Conservation (phyloP, 345 rosid genomes). For the Erysimum cheiranthoides region DNA sequence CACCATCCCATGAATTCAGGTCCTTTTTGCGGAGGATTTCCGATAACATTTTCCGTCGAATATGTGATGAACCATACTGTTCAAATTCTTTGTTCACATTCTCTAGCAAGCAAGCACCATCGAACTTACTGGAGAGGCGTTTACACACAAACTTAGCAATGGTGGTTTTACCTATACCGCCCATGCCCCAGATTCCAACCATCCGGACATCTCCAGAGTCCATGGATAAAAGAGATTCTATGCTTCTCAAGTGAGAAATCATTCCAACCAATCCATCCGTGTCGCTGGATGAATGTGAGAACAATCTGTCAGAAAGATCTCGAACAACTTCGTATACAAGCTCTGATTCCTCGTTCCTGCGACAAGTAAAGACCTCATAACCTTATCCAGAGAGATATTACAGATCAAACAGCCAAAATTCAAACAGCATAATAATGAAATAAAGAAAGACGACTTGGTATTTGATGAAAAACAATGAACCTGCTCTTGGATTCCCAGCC, state of each 20-base stretch:
- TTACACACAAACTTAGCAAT: background rate
- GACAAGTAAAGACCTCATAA: background rate
- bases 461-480: no score
- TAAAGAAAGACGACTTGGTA: no score
- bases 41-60: background rate
- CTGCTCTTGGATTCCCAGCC: constrained; percentile 35
- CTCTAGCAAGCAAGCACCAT: background rate
- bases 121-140: background rate
- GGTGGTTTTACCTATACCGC: constrained; percentile 26
- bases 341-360: background rate
- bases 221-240: background rate
- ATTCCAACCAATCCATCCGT: background rate
- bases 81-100: background rate
- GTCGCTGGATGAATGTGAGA: background rate
- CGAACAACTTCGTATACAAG: background rate
- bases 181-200: constrained; percentile 30
- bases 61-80: background rate
- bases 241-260: background rate
- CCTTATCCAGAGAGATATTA: background rate
- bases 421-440: no score
- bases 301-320: background rate
- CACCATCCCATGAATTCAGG: background rate
- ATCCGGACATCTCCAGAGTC: constrained; percentile 10
- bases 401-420: background rate
- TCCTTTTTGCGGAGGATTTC: background rate